Evolutionary conservation across 2,329 filamentous ascomycete genomes (phyloP).

Genomic region (Helicocarpus griseus): DNA sequence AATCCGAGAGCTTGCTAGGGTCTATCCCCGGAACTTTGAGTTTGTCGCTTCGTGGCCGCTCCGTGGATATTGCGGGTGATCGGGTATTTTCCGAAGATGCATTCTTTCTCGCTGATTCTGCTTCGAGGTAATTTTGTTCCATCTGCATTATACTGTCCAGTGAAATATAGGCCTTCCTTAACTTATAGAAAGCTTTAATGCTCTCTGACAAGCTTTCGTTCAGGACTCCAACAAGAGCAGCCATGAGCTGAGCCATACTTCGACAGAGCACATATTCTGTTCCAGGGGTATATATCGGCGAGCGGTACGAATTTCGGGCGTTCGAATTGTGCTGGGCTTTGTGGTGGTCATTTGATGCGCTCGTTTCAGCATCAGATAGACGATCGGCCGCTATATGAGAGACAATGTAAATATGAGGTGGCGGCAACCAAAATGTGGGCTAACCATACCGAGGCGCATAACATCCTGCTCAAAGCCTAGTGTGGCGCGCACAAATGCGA

Average conservation of each 20-base stretch:
- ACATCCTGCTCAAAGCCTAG: conserved; percentile 86
- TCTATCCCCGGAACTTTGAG: not conserved
- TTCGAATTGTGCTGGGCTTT: conserved; percentile 57
- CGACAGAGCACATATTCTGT: conserved; percentile 79
- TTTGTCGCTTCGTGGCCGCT: not conserved
- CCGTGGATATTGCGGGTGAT: conserved; percentile 4
- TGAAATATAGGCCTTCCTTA: conserved; percentile 78
- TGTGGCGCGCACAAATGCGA: conserved; percentile 75
- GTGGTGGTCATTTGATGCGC: conserved; percentile 66
- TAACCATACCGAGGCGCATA: conserved; percentile 58
- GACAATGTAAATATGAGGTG: not conserved
- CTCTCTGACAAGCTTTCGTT: conserved; percentile 90
- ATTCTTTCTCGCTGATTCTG: conserved; percentile 6
- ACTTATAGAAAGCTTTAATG: conserved; percentile 83
- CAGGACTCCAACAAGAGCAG: conserved; percentile 75
- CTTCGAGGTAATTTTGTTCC: conserved; percentile 51
- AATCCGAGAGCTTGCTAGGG: not conserved
- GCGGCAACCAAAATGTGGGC: conserved; percentile 14
- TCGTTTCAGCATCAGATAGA: conserved; percentile 65
- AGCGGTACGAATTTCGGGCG: conserved; percentile 43
- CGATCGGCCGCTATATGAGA: conserved; percentile 50
- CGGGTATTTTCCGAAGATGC: conserved; percentile 8
- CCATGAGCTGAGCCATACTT: conserved; percentile 80
- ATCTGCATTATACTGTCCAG: conserved; percentile 69
- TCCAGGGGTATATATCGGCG: conserved; percentile 66